Conservation (phyloP, 2,329 filamentous ascomycete species). For the Hymenoscyphus linearis region DNA sequence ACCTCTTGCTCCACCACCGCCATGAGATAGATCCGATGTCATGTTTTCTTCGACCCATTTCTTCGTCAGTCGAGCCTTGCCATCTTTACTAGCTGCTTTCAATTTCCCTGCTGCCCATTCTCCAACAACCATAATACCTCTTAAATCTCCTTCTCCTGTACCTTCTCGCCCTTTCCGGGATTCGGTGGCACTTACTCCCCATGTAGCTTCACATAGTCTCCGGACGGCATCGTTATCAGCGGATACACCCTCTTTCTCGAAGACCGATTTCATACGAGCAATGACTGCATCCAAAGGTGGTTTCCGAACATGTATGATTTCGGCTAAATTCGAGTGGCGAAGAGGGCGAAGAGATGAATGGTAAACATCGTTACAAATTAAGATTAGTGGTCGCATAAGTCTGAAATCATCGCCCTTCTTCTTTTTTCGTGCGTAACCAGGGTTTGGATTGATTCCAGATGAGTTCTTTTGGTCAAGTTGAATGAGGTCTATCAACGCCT, state of each 20-base stretch:
- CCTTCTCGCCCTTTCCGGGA: slow-evolving; percentile 62
- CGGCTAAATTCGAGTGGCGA: slow-evolving; percentile 77
- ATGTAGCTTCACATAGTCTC: slow-evolving; percentile 75
- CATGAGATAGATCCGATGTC: slow-evolving; percentile 61
- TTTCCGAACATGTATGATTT: slow-evolving; percentile 87
- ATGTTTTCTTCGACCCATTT: slow-evolving; percentile 74
- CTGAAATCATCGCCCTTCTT: slow-evolving; percentile 83
- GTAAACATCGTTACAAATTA: slow-evolving; percentile 98
- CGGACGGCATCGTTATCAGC: slow-evolving; percentile 87
- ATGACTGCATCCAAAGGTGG: slow-evolving; percentile 84
- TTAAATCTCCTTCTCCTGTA: slow-evolving; percentile 66
- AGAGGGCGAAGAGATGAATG: slow-evolving; percentile 82
- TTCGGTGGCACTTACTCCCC: slow-evolving; percentile 73
- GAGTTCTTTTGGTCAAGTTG: slow-evolving; percentile 79
- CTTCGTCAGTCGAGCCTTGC: slow-evolving; percentile 53
- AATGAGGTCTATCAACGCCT: slow-evolving; percentile 87
- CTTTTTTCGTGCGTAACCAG: slow-evolving; percentile 37
- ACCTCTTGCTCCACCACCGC: slow-evolving; percentile 65
- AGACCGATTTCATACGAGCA: slow-evolving; percentile 72
- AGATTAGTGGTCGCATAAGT: slow-evolving; percentile 78
- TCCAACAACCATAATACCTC: slow-evolving; percentile 78
- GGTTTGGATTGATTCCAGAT: slow-evolving; percentile 31
- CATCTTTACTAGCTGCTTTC: slow-evolving; percentile 41
- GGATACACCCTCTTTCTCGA: slow-evolving; percentile 81
- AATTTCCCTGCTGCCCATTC: slow-evolving; percentile 80